Evolutionary conservation across 2,329 filamentous ascomycete genomes (phyloP), one percentile per base, ranked within the genome.

Genomic region (Coniella lustricola): DNA sequence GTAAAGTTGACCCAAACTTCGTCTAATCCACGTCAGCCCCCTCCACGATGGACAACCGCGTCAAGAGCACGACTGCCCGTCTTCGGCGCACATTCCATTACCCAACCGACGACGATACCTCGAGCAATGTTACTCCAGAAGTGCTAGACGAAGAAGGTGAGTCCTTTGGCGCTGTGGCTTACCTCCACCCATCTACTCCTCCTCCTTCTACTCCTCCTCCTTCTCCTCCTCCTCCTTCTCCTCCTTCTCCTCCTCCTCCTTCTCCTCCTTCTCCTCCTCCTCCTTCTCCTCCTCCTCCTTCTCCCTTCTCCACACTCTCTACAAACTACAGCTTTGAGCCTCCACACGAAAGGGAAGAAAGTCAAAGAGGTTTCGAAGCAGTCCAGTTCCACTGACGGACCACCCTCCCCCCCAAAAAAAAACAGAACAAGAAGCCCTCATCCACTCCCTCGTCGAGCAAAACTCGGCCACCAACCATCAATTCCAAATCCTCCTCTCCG

Each of bases 41-140:
- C n/a, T n/a, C n/a, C 16, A 34, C 1, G 3, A 54, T 52, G 52
- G 55, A 60, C 54, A 49, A 10, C 25, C 25, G 25, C 25, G 25
- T 58, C 20, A 57, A 56, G 54, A 52, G 50, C 37, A 58, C 70
- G 1, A 65, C 66, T 35, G 71, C 85, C 45, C 82, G 86, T 54
- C 71, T 93, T 38, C 83, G 90, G 59, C 84, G 78, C 59, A 84
- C 86, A 8, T 93, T 94, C 67, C 79, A 77, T 52, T 93, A 91
- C 67, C 85, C 85, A 4, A 67, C 71, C 49, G 81, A 85, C 58
- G 73, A 85, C 58, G 73, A 74, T 53, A 72, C 77, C 49, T 71
- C 73, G 56, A 63, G 64, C 46, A 72, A 76, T 32, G 72, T 64
- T 20, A 65, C 73, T 25, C 75, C 77, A 12, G 76, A 82, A 56